Evolutionary conservation across 2,329 filamentous ascomycete species (phyloP), one percentile per base, ranked within the genome.

Genomic region (Tolypocladium guangdongense): DNA sequence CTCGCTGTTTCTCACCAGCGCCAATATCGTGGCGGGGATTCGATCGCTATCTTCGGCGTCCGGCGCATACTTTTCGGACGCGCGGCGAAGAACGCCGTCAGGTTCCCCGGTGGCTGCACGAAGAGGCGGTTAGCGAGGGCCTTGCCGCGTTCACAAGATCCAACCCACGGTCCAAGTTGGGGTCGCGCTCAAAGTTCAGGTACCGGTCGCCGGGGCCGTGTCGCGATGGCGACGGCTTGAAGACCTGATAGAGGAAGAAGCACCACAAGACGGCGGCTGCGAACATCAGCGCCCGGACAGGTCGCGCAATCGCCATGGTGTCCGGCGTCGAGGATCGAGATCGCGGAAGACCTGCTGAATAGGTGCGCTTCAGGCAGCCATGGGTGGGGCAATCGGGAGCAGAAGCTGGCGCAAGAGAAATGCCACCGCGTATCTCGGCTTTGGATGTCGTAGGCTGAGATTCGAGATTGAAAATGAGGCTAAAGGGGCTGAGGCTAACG

Each of bases 1-100:
- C 74, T 99, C 93, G 66, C 88, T 84, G 65, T 99, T 99, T 57
- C 93, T 86, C 53, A 99, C 93, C 38, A 99, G 81, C 24, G 90
- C 87, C 60, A 99, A 79, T 54, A 99, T 78, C 4, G 93, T 97
- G 55, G 93, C 93, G 69, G 95, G 93, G 69, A 96, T 93, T 65
- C 93, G 88, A 60, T 86, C 84, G 51, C 86, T 88, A 57, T 90
- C 81, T 51, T 80, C 75, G 64, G 86, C 85, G 64, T 90, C 81
- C 51, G 88, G 83, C 51, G 82, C 82, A 70, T 97, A 97, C 64
- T 86, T 86, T 60, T 88, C 77, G 52, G 84, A 84, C 36, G 86
- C 82, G 68, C 89, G 83, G 64, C 80, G 83, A 60, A 97, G 75
- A 16, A 81, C 75, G 51, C 89, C 91, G 58, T 86, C 81, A 24